A percentile compares a stretch with the other conserved stretches of the same genome.
These are phyloP conservation scores for Brachypodium distachyon DNA, from an alignment of 202 grass and related monocot species.

Conservation along the genomic window DNA sequence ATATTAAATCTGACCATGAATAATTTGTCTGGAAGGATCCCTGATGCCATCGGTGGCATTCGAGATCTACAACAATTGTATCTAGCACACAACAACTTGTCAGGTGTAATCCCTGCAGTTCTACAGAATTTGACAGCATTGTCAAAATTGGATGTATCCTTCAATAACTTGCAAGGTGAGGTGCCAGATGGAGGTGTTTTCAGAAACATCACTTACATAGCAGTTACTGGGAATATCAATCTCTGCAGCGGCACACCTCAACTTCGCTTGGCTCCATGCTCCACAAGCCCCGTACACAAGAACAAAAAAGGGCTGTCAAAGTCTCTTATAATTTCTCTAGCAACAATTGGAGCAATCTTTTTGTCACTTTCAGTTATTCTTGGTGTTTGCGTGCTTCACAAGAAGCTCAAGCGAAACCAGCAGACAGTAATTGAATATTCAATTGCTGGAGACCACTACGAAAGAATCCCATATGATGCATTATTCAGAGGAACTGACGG, in stretches of 20 bases:
- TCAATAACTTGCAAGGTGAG: neutral
- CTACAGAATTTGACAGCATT: neutral
- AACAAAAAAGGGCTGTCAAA: neutral
- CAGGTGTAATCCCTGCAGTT: neutral
- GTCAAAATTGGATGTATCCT: neutral
- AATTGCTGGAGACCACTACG: neutral
- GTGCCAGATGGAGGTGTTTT: neutral
- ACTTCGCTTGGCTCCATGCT: neutral
- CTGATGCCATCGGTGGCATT: neutral
- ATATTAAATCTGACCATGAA: neutral
- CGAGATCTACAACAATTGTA: constrained; percentile 1
- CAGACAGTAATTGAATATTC: neutral
- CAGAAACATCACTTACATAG: neutral
- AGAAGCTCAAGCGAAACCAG: neutral
- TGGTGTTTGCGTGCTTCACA: neutral
- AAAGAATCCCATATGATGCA: neutral
- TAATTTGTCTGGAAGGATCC: neutral
- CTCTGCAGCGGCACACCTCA: neutral
- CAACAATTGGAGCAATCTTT: neutral
- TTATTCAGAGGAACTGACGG: neutral
- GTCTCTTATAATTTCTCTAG: neutral
- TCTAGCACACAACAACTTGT: constrained; percentile 15
- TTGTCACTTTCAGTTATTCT: neutral
- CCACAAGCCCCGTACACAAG: neutral
- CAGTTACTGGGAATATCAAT: neutral